These are phyloP conservation scores for Penicillium paxilli DNA, from an alignment of 495 filamentous ascomycete genomes.

Conservation along the genomic window DNA sequence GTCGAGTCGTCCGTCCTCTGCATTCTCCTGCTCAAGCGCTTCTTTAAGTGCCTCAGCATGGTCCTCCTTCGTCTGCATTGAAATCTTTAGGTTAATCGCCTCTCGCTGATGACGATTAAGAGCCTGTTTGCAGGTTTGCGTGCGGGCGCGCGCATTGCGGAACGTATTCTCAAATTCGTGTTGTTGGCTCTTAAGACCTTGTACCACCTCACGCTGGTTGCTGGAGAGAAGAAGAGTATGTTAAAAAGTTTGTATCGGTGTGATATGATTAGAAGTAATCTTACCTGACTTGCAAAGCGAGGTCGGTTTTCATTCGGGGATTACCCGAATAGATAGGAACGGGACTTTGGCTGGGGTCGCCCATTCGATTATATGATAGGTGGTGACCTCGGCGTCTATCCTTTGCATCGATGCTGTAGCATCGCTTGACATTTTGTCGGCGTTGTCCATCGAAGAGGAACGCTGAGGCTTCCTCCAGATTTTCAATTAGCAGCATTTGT, in stretches of 20 bases:
- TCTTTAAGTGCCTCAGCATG: conserved; percentile 57
- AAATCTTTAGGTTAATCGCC: conserved; percentile 51
- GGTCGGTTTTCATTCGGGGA: conserved; percentile 81
- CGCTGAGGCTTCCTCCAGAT: conserved; percentile 61
- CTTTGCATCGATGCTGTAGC: conserved; percentile 61
- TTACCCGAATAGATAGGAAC: conserved; percentile 48
- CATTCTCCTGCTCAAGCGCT: conserved; percentile 58
- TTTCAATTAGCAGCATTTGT: conserved; percentile 75
- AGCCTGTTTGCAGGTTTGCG: conserved; percentile 40
- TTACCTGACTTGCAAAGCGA: conserved; percentile 63
- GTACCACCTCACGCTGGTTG: conserved; percentile 44
- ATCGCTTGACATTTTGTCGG: conserved; percentile 70
- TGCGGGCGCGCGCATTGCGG: conserved; percentile 27
- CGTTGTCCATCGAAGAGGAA: conserved; percentile 65
- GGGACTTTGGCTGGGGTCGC: conserved; percentile 54
- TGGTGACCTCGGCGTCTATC: conserved; percentile 63
- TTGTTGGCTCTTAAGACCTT: conserved; percentile 40
- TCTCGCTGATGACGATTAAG: conserved; percentile 43
- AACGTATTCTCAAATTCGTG: conserved; percentile 35
- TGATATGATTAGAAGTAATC: not conserved
- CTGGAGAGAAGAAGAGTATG: conserved; percentile 20
- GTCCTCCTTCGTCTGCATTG: conserved; percentile 58
- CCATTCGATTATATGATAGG: conserved; percentile 54
- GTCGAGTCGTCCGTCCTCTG: conserved; percentile 63
- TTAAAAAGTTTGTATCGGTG: not conserved